Conservation (phyloP, 768 basidiomycete species). For the Tubosaeta sp. region DNA sequence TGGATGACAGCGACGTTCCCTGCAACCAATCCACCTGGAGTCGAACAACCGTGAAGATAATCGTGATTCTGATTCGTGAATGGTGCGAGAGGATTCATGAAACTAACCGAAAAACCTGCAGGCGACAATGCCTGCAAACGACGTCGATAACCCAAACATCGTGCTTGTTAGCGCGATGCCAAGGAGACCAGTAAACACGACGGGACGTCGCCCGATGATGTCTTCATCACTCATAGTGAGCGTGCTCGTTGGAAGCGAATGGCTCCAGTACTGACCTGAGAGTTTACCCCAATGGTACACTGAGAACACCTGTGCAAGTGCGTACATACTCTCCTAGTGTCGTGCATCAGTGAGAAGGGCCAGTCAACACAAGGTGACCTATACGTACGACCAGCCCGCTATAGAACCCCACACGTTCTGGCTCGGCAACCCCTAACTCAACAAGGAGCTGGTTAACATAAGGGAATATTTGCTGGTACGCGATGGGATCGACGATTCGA, state of each 20-base stretch:
- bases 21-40: constrained; percentile 56
- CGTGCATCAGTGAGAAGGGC: not conserved
- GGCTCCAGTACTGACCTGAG: constrained; percentile 37
- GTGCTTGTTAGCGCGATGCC: constrained; percentile 50
- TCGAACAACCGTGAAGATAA: not conserved
- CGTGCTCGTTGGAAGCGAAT: too few species aligned
- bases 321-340: constrained; percentile 57
- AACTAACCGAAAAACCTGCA: constrained; percentile 48
- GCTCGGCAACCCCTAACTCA: constrained; percentile 48
- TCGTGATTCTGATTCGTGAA: not conserved
- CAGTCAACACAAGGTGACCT: constrained; percentile 10
- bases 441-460: constrained; percentile 65
- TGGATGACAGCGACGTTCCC: constrained; percentile 62
- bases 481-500: constrained; percentile 55
- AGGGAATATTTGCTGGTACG: constrained; percentile 59
- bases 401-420: constrained; percentile 58
- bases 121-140: constrained; percentile 43
- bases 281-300: constrained; percentile 60
- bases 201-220: constrained; percentile 54
- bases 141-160: constrained; percentile 53
- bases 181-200: constrained; percentile 48
- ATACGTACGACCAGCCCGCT: constrained; percentile 53
- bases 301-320: constrained; percentile 53
- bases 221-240: constrained; percentile 32
- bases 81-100: not conserved